Evolutionary conservation across 2,329 filamentous ascomycete species (phyloP), one percentile per base, ranked within the genome.

Genomic region (Penicillium olsonii): DNA sequence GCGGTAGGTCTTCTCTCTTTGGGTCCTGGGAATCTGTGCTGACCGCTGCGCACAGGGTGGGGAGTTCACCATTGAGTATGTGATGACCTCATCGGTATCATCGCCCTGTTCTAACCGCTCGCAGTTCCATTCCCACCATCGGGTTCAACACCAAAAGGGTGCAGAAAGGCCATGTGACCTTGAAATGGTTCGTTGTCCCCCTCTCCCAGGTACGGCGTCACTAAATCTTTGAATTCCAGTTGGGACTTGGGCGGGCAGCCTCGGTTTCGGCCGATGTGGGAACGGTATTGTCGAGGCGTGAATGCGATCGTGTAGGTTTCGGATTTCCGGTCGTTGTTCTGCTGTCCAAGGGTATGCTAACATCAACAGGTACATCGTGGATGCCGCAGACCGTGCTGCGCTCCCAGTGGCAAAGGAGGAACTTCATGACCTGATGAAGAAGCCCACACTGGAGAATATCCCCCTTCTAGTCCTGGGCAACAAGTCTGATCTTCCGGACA

Each of bases 81-180:
- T 83, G 26, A 34, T 18, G 26, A 31, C 44, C 27, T 37, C 34
- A 45, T 27, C 33, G 26, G 5, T 24, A 15, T 26, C 20, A 26
- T 44, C 18, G 29, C 31, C 24, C 20, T 42, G 20, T 9, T n/a
- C 44, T 48, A n/a, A 50, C 52, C 41, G 49, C 53, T 48, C 29
- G 68, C 78, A 97, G 92, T 79, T 95, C 92, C 60, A 96, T 97
- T 71, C 94, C 94, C 54, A 99, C 94, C 14, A 92, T 99, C 65
- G 94, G 94, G 59, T 97, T 97, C 80, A 99, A 97, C 74, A 96
- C 96, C 85, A 97, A 97, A 81, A 87, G 88, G 61, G 91, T 99
- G 64, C 92, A 96, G 76, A 92, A 94, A 68, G 94, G 94, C 63
- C 92, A 97, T 83, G 94, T 99, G 71, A 95, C 94, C 63, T 81